A percentile compares a stretch with the other conserved stretches of the same genome.
Conservation (phyloP, 441 rosid species). For the Populus hybrid region DNA sequence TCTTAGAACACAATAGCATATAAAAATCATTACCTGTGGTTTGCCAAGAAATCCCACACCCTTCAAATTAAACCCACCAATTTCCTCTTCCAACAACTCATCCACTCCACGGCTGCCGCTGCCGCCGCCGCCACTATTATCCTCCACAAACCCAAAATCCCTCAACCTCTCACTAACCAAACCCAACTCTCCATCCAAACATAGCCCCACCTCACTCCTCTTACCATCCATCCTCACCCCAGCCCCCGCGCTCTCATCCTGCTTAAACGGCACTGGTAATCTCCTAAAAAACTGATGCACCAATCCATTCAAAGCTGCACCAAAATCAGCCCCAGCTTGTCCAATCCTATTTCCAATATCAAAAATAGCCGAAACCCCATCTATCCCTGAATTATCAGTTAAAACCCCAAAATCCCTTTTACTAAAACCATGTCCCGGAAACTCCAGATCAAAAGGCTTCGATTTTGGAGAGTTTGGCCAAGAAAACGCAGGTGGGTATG, state of each 20-base stretch:
- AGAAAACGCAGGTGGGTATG: conserved; percentile 59
- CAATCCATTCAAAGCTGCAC: conserved; percentile 67
- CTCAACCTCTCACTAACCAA: conserved; percentile 45
- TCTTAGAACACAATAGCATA: neutral
- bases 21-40: conserved; percentile 51
- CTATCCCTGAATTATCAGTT: conserved; percentile 32
- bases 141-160: conserved; percentile 39
- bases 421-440: conserved; percentile 42
- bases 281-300: conserved; percentile 76
- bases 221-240: conserved; percentile 21
- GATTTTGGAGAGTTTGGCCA: conserved; percentile 65
- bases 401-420: conserved; percentile 42
- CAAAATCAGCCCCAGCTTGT: conserved; percentile 79
- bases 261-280: conserved; percentile 63
- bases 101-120: conserved; percentile 21
- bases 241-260: conserved; percentile 36
- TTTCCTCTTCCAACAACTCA: conserved; percentile 29
- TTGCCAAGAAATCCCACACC: conserved; percentile 50
- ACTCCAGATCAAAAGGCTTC: conserved; percentile 74
- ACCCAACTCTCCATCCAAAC: conserved; percentile 39
- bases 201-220: conserved; percentile 10
- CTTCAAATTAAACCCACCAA: conserved; percentile 48
- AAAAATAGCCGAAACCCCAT: conserved; percentile 66
- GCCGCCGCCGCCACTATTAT: conserved; percentile 22
- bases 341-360: conserved; percentile 77